Evolutionary conservation across 495 filamentous ascomycete species (phyloP), one percentile per base, ranked within the genome.

Genomic region (Jackrogersella minutella): DNA sequence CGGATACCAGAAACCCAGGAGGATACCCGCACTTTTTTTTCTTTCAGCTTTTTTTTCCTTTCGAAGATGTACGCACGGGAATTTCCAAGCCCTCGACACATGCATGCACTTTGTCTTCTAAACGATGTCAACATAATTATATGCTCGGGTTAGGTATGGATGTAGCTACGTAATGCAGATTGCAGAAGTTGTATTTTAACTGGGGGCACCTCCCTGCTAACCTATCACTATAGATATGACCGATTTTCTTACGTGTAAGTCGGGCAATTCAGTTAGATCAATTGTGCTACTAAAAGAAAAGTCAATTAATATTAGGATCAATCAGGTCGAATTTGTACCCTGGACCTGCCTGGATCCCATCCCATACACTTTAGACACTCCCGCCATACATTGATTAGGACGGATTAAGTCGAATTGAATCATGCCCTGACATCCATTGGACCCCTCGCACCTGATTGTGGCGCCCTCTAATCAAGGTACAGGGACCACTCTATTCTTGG

Each of bases 1-100:
- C 66, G 65, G 55, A 40, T 34, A 58, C 64, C 47, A 54, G 46
- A 63, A 57, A 53, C 17, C 52, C 47, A 61, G 50, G 51, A 28
- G 50, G 51, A 61, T n/a, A 57, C 66, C 61, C 66, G 51, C 65
- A 58, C 19, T n/a, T 46, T 46, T 46, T 46, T 14, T 19, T 43
- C 57, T 57, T 44, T 55, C 33, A 21, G n/a, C n/a, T n/a, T 30
- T 30, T 30, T 30, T 7, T 30, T 30, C 26, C 26, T n/a, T n/a
- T n/a, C n/a, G n/a, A n/a, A n/a, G n/a, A n/a, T n/a, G n/a, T 30
- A 54, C 41, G 56, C 47, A 13, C 55, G 40, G 40, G 26, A 41
- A 46, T 55, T 57, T 17, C 58, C 49, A 40, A 26, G 26, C 50
- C 50, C 50, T 56, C 37, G 56, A 46, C 40, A 60, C 36, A 33